Evolutionary conservation across 805 yeast genomes (phyloP), one percentile per base, ranked within the genome.

Genomic region (Monosporozyma servazzii): DNA sequence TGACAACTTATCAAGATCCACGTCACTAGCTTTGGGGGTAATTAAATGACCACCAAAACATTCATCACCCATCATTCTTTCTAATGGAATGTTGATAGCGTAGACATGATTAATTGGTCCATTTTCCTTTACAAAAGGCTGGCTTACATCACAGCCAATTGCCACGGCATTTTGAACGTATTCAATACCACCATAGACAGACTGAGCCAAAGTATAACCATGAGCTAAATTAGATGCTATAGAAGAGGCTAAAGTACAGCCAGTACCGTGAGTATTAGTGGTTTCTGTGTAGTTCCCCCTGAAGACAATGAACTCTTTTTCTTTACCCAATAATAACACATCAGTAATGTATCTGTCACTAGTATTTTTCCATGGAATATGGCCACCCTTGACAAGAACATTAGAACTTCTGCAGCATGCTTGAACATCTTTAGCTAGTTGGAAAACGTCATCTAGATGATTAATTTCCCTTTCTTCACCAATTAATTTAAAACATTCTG

Each of bases 161-260:
- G 74, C 66, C 55, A 84, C 82, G 1, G 86, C 90, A 51, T 73
- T 71, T 56, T 82, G 88, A 13, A 88, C 81, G 61, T 79, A 89
- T 55, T 76, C 76, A 47, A 87, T 76, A 0, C 84, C 79, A 20
- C 74, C 68, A 8, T 73, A 72, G 7, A 86, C 76, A 0, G 95
- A 72, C 2, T 72, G 73, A 2, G 58, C 55, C 8, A 86, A 59
- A 0, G 70, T 33, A 36, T 62, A 56, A 0, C 82, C 83, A 36
- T 72, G 72, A 3, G 95, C 90, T 25, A 88, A 58, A 57, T 85
- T 80, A 2, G 93, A 81, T 0, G 93, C 82, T 55, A 89, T 83
- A 0, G 95, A 76, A 0, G 95, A 82, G 0, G 95, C 81, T 48
- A 89, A 71, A 0, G 96, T 86, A 67, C 96, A 89, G 1, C 96